Evolutionary conservation across 108 stramenopile genomes (phyloP).

Genomic region (Licmophora abbreviata): DNA sequence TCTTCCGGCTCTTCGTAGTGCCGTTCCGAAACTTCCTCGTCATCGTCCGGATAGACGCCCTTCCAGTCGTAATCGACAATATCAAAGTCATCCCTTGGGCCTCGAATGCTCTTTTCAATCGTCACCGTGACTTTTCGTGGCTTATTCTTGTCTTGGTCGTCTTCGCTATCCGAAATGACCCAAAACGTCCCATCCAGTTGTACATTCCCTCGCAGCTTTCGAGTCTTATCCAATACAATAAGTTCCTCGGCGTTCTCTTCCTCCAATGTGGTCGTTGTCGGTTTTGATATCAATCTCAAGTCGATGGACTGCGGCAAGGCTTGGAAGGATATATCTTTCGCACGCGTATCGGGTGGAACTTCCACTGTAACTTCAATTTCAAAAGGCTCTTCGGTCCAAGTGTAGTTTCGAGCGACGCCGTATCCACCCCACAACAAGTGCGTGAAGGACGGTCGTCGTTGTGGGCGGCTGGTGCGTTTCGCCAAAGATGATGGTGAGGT

Average conservation of each 20-base stretch:
- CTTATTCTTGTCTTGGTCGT: constrained; percentile 6
- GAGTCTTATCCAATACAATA: constrained; percentile 48
- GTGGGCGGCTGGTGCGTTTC: too few relatives aligned
- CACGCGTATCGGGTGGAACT: constrained; percentile 51
- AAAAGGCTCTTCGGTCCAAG: constrained; percentile 75
- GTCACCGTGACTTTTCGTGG: constrained; percentile 49
- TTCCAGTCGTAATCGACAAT: constrained; percentile 79
- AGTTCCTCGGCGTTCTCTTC: constrained; percentile 10
- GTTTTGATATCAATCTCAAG: constrained; percentile 19
- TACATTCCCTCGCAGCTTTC: constrained; percentile 54
- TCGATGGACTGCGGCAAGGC: constrained; percentile 44
- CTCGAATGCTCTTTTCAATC: constrained; percentile 51
- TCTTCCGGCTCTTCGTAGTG: constrained; percentile 72
- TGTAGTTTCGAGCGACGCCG: constrained; percentile 57
- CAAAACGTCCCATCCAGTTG: constrained; percentile 77
- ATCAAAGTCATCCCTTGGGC: constrained; percentile 48
- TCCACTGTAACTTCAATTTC: constrained; percentile 67
- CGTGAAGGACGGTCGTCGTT: too few relatives aligned
- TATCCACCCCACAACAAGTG: constrained; percentile 26
- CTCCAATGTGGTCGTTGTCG: neutral
- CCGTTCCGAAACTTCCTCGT: constrained; percentile 55
- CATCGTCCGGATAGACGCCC: constrained; percentile 64
- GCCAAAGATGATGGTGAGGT: too few relatives aligned
- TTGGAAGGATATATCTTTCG: constrained; percentile 59
- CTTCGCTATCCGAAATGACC: constrained; percentile 50